Evolutionary conservation across 345 rosid genomes (phyloP).

Genomic region (Brassica rapa): DNA sequence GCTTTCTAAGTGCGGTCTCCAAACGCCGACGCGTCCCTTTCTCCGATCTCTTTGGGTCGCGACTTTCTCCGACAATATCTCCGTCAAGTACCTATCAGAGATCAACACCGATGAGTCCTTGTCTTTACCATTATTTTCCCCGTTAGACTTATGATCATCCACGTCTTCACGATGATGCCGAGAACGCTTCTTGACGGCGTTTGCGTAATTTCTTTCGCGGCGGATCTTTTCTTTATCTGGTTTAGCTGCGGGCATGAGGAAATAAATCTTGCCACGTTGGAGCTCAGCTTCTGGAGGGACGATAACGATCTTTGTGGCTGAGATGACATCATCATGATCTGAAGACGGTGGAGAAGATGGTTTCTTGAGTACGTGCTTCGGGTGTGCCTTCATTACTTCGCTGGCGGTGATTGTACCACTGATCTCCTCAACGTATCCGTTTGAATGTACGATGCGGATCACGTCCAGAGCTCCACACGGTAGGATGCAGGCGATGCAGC

Average conservation of each 20-base stretch:
- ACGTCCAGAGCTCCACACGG: constrained; percentile 98
- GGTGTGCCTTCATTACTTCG: constrained; percentile 81
- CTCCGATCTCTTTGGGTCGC: constrained; percentile 80
- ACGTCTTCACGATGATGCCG: constrained; percentile 32
- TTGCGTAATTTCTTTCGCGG: constrained; percentile 16
- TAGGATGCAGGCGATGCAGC: constrained; percentile 95
- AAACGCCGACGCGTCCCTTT: constrained; percentile 83
- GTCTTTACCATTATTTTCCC: constrained; percentile 17
- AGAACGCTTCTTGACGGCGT: constrained; percentile 16
- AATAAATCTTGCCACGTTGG: constrained; percentile 91
- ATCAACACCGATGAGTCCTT: constrained; percentile 42
- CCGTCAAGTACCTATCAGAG: constrained; percentile 88
- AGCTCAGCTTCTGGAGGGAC: constrained; percentile 94
- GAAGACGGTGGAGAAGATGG: constrained; percentile 59
- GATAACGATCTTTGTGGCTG: constrained; percentile 69
- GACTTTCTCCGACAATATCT: constrained; percentile 81
- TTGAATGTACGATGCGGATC: constrained; percentile 84
- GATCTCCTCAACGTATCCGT: constrained; percentile 91
- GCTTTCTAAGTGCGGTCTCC: constrained; percentile 97
- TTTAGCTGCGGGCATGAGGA: constrained; percentile 69
- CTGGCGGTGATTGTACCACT: constrained; percentile 73
- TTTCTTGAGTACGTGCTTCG: constrained; percentile 82
- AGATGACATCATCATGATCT: constrained; percentile 51
- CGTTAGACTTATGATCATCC: constrained; percentile 11
- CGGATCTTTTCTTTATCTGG: constrained; percentile 39